These are phyloP conservation scores for Pichia manshurica DNA, from an alignment of 805 yeast genomes.

Conservation along the genomic window DNA sequence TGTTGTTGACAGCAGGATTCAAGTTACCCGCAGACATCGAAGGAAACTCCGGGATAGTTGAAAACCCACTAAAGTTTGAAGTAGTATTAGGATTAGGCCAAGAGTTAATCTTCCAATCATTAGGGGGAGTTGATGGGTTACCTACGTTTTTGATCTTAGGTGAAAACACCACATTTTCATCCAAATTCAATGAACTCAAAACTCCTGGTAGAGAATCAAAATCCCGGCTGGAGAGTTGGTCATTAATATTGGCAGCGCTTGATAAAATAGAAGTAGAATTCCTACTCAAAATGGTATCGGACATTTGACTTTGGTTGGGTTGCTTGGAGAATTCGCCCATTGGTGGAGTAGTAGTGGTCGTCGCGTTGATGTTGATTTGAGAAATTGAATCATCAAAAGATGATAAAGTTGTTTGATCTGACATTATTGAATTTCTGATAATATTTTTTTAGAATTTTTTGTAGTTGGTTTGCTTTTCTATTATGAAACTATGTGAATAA, in stretches of 20 bases:
- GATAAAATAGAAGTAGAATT: constrained; percentile 6
- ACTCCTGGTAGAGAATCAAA: constrained; percentile 43
- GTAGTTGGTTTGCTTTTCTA: not conserved
- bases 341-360: constrained; percentile 31
- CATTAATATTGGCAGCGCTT: not conserved
- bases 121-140: constrained; percentile 28
- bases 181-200: constrained; percentile 40
- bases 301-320: not conserved
- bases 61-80: constrained; percentile 16
- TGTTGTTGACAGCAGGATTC: constrained; percentile 12
- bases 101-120: constrained; percentile 17
- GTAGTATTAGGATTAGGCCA: constrained; percentile 11
- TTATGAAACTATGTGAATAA: not conserved
- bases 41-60: constrained; percentile 11
- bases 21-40: constrained; percentile 16
- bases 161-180: constrained; percentile 24
- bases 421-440: constrained; percentile 18
- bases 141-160: constrained; percentile 21
- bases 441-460: not conserved
- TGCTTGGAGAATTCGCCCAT: constrained; percentile 19
- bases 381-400: constrained; percentile 28
- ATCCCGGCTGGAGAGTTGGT: constrained; percentile 12
- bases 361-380: constrained; percentile 21
- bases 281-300: constrained; percentile 11
- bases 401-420: constrained; percentile 33